Percentiles rank a stretch among this genome's conserved stretches.
Evolutionary conservation across 2,329 filamentous ascomycete species (phyloP).

Genomic region (Alternaria burnsii): DNA sequence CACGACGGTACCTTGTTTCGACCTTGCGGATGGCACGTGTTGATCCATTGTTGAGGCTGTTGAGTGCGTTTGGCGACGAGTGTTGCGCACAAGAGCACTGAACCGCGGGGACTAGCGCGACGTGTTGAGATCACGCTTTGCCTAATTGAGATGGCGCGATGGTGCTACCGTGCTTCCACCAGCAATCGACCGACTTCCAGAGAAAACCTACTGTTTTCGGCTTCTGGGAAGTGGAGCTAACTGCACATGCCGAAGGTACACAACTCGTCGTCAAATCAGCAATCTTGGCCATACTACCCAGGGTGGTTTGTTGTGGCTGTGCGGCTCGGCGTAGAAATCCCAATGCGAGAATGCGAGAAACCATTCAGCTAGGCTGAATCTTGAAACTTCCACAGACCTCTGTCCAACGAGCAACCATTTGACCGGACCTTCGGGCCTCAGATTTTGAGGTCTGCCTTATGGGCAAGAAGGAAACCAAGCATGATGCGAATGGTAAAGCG

Average conservation of each 20-base stretch:
- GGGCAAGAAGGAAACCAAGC: background rate
- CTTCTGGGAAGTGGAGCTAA: background rate
- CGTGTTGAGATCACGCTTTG: background rate
- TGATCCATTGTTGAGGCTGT: constrained; percentile 12
- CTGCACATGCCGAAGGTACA: background rate
- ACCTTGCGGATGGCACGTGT: constrained; percentile 20
- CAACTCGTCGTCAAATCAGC: background rate
- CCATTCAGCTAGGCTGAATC: constrained; percentile 18
- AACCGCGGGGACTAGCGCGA: constrained; percentile 15
- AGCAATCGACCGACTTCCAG: background rate
- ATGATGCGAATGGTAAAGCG: background rate
- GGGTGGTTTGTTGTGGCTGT: constrained; percentile 10
- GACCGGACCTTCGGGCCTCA: background rate
- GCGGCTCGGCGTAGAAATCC: constrained; percentile 14
- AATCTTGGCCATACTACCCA: background rate
- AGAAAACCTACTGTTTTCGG: background rate
- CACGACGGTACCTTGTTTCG: constrained; percentile 56
- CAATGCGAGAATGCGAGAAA: constrained; percentile 26
- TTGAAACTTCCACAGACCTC: background rate
- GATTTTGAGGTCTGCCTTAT: background rate
- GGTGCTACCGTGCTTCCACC: background rate
- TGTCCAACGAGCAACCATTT: background rate
- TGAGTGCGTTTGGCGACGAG: background rate
- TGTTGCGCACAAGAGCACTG: background rate
- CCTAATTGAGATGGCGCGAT: background rate